These are phyloP conservation scores for Tilletia indica DNA, from an alignment of 1,284 basidiomycete species.

Conservation along the genomic window DNA sequence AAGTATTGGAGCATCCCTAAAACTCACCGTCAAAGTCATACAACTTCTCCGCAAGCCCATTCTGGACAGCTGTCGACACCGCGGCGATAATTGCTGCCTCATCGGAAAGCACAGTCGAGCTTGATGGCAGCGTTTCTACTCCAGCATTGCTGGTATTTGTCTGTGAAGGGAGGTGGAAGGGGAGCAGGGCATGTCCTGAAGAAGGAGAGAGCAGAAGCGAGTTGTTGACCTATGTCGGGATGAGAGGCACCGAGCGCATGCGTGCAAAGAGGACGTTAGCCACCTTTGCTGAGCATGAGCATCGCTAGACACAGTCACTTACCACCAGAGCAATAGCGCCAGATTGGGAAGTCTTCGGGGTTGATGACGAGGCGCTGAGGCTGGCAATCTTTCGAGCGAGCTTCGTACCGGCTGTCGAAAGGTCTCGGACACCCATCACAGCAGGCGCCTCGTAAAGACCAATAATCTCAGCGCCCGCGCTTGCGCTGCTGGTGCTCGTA, in stretches of 20 bases:
- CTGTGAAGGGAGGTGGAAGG: not conserved
- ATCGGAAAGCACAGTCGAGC: not conserved
- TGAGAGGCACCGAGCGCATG: too few relatives aligned
- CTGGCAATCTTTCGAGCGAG: not conserved
- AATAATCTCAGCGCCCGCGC: not conserved
- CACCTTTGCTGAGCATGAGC: not conserved
- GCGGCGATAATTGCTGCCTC: not conserved
- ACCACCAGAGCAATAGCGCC: too few relatives aligned
- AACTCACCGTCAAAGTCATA: conserved; percentile 11
- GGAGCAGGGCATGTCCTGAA: conserved; percentile 11
- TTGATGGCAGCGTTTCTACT: not conserved
- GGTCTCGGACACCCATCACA: conserved; percentile 5
- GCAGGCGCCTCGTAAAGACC: conserved; percentile 29
- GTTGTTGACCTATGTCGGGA: conserved; percentile 12
- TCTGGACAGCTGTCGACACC: not conserved
- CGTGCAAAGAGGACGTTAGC: too few relatives aligned
- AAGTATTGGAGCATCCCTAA: too few relatives aligned
- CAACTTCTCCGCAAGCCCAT: not conserved
- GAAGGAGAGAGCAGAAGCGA: conserved; percentile 13
- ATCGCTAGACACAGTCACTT: not conserved
- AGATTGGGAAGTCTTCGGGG: too few relatives aligned
- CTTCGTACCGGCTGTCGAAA: not conserved
- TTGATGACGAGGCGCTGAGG: too few relatives aligned
- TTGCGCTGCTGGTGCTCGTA: not conserved
- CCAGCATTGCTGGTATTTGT: not conserved